Base-by-base conservation (phyloP, 306 rosid species). In the Prunus persica region DNA sequence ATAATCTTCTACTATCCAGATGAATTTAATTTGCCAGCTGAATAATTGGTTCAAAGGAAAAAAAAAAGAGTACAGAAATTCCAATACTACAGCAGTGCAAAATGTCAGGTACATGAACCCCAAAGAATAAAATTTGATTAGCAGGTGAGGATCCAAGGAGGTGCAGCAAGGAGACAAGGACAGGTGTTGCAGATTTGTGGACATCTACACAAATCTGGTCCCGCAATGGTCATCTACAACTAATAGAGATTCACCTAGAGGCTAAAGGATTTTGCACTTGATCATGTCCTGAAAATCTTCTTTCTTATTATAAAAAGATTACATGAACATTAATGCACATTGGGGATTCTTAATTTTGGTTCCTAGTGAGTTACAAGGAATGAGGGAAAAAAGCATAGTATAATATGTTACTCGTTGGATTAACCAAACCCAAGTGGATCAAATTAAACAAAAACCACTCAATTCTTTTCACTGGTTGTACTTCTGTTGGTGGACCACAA, bases 401-500 rank as follows among this genome's bases (percentile, higher is more conserved):
- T 78, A 15, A 71, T 84, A 69, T 77, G 84, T 72, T 83, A 82
- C 86, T 86, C 88, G 79, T 82, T 83, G 80, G 85, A 86, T 72
- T 82, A 20, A 72, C 81, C 86, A 81, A 76, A 75, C 34, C 78
- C 69, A 73, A 73, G 64, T 58, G 38, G 18, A 83, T 80, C 75
- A 79, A 67, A 47, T 11, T 61, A 41, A 86, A 79, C 78, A 89
- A 80, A 82, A 71, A 65, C 67, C 81, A 79, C 84, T 95, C 91
- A 92, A 76, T 84, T 89, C 84, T 91, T 95, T 76, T 89, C 93
- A 77, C 84, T 83, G 65, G 79, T 38, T 38, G 43, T 61, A 70
- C 81, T 87, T 89, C 91, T 92, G 80, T 88, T 91, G 76, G 81
- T 78, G 67, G 89, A 86, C 99, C 99, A 96, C 47, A 96, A 85